Evolutionary conservation across 2,329 filamentous ascomycete genomes (phyloP).

Genomic region (Cladobotryum mycophilum): DNA sequence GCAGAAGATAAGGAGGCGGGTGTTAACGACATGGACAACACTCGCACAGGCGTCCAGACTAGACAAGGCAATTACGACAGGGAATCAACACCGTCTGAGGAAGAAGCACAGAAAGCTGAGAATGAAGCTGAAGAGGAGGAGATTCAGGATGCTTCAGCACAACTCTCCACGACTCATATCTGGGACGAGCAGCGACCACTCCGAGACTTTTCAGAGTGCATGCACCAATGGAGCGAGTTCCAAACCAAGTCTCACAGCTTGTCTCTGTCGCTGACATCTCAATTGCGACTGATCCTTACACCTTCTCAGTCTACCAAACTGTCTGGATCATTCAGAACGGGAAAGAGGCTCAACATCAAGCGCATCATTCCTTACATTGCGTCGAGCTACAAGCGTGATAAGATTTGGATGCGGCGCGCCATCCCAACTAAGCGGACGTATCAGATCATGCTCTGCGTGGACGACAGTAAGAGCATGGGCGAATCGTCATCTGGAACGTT

Average conservation of each 20-base stretch:
- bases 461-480: slow-evolving; percentile 92
- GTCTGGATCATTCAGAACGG: slow-evolving; percentile 91
- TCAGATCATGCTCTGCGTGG: slow-evolving; percentile 94
- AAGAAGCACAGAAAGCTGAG: slow-evolving; percentile 34
- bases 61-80: slow-evolving; percentile 52
- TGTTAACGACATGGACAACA: slow-evolving; percentile 46
- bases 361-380: slow-evolving; percentile 99
- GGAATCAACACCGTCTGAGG: slow-evolving; percentile 38
- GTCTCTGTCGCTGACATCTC: slow-evolving; percentile 84
- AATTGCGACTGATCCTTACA: slow-evolving; percentile 89
- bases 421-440: slow-evolving; percentile 91
- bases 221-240: slow-evolving; percentile 77
- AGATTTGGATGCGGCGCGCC: slow-evolving; percentile 97
- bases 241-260: slow-evolving; percentile 79
- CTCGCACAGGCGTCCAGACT: slow-evolving; percentile 54
- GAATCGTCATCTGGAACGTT: slow-evolving; percentile 69
- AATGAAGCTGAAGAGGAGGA: slow-evolving; percentile 43
- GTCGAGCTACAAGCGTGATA: slow-evolving; percentile 96
- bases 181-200: slow-evolving; percentile 38
- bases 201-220: slow-evolving; percentile 49
- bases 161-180: slow-evolving; percentile 70
- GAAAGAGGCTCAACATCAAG: slow-evolving; percentile 98
- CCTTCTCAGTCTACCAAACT: slow-evolving; percentile 95
- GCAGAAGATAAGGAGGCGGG: slow-evolving; percentile 32
- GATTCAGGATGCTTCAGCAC: slow-evolving; percentile 49